Evolutionary conservation across 257 asterid genomes (phyloP), one percentile per base, ranked within the genome.

Genomic region (Capsicum rhomboideum): DNA sequence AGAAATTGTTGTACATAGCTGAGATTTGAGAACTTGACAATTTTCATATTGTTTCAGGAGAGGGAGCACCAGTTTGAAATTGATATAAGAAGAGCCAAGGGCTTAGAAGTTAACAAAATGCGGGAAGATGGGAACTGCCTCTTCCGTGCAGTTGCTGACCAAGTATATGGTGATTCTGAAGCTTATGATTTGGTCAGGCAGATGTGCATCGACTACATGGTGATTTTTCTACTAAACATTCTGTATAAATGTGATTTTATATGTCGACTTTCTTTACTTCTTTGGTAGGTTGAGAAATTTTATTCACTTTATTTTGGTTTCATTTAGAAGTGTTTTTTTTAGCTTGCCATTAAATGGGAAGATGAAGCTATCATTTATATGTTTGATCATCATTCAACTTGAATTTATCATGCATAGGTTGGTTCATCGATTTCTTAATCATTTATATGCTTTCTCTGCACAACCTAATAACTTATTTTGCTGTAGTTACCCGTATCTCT

Each of bases 141-240:
- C 82, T 97, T 97, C 66, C 98, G 99, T 84, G 99, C 99, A 84
- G 98, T 97, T 90, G 99, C 98, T 28, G 98, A 97, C 91, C 99
- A 93, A 93, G 99, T 97, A 63, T 95, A 97, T 91, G 99, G 99
- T 21, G 99, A 97, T 88, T 94, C 99, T 82, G 98, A 95, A 82
- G 86, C 84, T 71, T 94, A 90, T 90, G 98, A 93, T 91, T 87
- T 91, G 97, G 97, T 90, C 87, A 94, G 99, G 91, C 99, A 95
- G 94, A 90, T 97, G 98, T 97, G 98, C 94, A 94, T 97, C 55
- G 99, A 97, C 85, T 97, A 97, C 89, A 94, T 97, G 99, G 99
- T 97, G 93, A 20, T 88, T 66, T 46, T 77, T 77, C 59, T 28
- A 26, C 82, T 17, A 20, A 77, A 77, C 26, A 17, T 52, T 50